Percentiles rank a stretch among this genome's conserved stretches.
Evolutionary conservation across 768 basidiomycete genomes (phyloP).

Genomic region (Podaxis carcinomalis): DNA sequence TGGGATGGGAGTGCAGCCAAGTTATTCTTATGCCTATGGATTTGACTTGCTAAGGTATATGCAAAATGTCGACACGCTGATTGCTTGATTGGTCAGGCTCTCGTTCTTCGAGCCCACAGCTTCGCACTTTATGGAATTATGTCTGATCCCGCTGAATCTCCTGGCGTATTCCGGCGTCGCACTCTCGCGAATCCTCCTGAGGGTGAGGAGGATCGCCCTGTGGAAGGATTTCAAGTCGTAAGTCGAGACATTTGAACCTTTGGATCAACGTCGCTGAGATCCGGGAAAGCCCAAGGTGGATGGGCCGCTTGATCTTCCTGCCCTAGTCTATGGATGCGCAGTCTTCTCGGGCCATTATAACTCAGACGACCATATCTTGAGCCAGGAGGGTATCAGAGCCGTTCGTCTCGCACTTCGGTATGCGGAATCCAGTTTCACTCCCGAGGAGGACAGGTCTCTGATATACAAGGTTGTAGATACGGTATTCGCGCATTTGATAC

Average conservation of each 20-base stretch:
- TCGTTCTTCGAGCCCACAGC: neutral
- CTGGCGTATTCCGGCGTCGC: neutral
- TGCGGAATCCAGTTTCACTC: conserved; percentile 11
- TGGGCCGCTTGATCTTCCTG: conserved; percentile 34
- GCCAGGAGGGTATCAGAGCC: conserved; percentile 56
- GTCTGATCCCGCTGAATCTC: neutral
- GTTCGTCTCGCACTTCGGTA: conserved; percentile 77
- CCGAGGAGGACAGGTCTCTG: neutral
- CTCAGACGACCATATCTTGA: conserved; percentile 48
- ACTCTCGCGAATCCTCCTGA: conserved; percentile 19
- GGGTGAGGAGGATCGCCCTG: conserved; percentile 30
- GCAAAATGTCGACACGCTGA: neutral
- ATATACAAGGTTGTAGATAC: conserved; percentile 44
- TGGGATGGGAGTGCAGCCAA: neutral
- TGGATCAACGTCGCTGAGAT: neutral
- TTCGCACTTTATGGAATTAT: neutral
- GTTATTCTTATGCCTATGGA: neutral
- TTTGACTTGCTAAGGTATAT: neutral
- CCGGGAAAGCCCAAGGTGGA: conserved; percentile 25
- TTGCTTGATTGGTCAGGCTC: neutral
- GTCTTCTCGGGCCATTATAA: conserved; percentile 70
- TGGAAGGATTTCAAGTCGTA: conserved; percentile 37
- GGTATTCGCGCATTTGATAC: conserved; percentile 83
- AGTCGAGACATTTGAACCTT: neutral
- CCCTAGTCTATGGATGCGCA: conserved; percentile 69